Percentiles rank a stretch among this genome's conserved stretches.
phyloP scores from a whole-genome alignment of 2,329 filamentous ascomycete genomes.

The Paraphaeosphaeria minitans region DNA sequence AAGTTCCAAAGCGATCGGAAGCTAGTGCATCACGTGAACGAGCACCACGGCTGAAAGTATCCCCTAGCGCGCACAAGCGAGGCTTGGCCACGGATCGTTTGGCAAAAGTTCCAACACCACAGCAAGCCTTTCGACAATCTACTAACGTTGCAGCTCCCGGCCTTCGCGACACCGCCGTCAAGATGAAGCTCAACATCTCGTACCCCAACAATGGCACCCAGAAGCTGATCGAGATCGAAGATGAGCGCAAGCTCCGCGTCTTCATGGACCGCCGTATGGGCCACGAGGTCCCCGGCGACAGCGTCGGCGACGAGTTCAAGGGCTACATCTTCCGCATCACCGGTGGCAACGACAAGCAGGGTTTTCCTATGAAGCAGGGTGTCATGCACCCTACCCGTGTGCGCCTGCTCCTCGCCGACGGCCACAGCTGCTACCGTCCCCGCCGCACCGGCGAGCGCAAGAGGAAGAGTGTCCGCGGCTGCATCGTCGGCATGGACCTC shows the following conservation, averaged over 20 bases:
- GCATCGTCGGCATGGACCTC: constrained; percentile 96
- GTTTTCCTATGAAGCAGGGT: constrained; percentile 99
- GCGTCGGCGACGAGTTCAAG: constrained; percentile 98
- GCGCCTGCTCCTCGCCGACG: constrained; percentile 90
- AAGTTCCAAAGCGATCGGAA: background rate
- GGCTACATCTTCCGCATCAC: constrained; percentile 99
- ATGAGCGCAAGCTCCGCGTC: constrained; percentile 98
- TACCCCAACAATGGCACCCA: constrained; percentile 99
- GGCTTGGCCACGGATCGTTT: constrained; percentile 17
- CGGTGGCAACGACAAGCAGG: constrained; percentile 99
- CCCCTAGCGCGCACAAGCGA: constrained; percentile 6
- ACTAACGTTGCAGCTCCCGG: constrained; percentile 42
- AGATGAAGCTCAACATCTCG: constrained; percentile 80
- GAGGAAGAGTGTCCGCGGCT: constrained; percentile 98
- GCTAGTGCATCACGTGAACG: background rate
- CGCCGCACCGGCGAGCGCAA: constrained; percentile 98
- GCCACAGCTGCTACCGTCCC: constrained; percentile 99
- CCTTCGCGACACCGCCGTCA: constrained; percentile 42
- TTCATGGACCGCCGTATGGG: constrained; percentile 99
- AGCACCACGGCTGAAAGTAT: constrained; percentile 8
- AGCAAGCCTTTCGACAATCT: constrained; percentile 32
- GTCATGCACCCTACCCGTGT: constrained; percentile 99
- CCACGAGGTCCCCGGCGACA: constrained; percentile 89
- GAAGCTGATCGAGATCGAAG: constrained; percentile 98
- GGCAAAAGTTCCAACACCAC: constrained; percentile 14